Evolutionary conservation across 169 alveolate genomes (phyloP), one percentile per base, ranked within the genome.

Genomic region (Toxoplasma gondii): DNA sequence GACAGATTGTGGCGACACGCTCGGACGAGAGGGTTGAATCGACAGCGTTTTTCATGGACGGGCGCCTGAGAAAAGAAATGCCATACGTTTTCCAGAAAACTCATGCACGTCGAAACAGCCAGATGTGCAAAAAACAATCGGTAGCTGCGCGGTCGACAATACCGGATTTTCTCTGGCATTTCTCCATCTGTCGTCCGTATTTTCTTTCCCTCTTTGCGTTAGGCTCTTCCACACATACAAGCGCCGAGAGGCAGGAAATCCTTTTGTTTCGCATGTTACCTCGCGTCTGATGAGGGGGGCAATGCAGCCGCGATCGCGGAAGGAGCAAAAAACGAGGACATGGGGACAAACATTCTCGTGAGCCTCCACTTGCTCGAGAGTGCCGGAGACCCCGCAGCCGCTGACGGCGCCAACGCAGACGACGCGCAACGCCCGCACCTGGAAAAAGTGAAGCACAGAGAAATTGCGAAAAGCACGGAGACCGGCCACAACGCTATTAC

Each of bases 1-100:
- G 91, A 90, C 90, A 94, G 54, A 74, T 94, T 64, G 83, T 94
- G 87, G 74, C 69, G 67, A 78, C 96, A 94, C 69, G 92, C 53
- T 27, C 93, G 96, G 41, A 94, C 96, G 29, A 49, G 94, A 0
- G 96, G 96, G 69, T 94, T 94, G 90, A 88, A 94, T 38, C 96
- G 96, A 44, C 96, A 94, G 43, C 96, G 94, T 19, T 91, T 87
- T 67, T 88, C 94, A 64, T 94, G 96, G 34, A 81, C 92, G 17
- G 93, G 58, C 0, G 94, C 94, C 96, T 94, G 70, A 22, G 69
- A 82, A 0, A 27, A 39, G 7, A 38, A 49, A 10, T 9, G 41
- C 31, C 34, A 24, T 10, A 29, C 81, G 81, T 24, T n/a, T 24
- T 24, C 41, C 31, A n/a, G 34, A 4, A 69, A 17, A 4, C 81